A percentile compares a stretch with the other conserved stretches of the same genome.
Evolutionary conservation across 1,284 basidiomycete species (phyloP).

Genomic region (Papiliotrema fonsecae): DNA sequence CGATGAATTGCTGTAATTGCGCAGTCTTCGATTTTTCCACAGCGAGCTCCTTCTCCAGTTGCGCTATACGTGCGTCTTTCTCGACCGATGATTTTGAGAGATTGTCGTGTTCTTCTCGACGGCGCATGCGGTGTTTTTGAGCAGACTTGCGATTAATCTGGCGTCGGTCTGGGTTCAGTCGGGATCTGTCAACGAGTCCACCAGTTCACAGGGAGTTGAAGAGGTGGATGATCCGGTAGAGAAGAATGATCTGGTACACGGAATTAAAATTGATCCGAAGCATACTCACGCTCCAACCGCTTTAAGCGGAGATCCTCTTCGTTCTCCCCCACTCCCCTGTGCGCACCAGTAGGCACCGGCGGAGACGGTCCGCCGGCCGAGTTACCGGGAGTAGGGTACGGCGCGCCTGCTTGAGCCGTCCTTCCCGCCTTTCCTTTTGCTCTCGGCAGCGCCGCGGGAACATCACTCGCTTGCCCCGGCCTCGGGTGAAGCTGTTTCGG

Average conservation of each 20-base stretch:
- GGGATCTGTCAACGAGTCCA: no score
- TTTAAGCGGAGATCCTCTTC: not conserved
- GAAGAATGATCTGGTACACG: no score
- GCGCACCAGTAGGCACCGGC: not conserved
- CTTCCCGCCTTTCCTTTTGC: no score
- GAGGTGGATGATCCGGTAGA: no score
- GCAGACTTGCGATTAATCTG: conserved; percentile 34
- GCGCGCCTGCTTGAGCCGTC: no score
- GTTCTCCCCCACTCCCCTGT: not conserved
- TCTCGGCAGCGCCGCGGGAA: no score
- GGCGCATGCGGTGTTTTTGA: conserved; percentile 28
- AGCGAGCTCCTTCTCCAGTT: conserved; percentile 26
- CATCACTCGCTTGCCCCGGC: no score
- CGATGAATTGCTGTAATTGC: conserved; percentile 14
- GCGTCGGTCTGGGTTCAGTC: conserved; percentile 19
- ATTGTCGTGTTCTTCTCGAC: conserved; percentile 25
- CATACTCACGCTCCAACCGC: conserved; percentile 11
- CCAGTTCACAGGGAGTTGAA: no score
- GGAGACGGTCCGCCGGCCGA: not conserved
- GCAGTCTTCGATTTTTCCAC: conserved; percentile 20
- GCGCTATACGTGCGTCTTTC: conserved; percentile 15
- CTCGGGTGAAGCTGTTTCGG: conserved; percentile 1
- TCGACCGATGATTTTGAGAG: conserved; percentile 12
- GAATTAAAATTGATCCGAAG: no score
- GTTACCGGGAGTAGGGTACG: not conserved